These are phyloP conservation scores for Coemansia sp. DNA, from an alignment of 192 early-diverging fungal genomes.

Conservation along the genomic window DNA sequence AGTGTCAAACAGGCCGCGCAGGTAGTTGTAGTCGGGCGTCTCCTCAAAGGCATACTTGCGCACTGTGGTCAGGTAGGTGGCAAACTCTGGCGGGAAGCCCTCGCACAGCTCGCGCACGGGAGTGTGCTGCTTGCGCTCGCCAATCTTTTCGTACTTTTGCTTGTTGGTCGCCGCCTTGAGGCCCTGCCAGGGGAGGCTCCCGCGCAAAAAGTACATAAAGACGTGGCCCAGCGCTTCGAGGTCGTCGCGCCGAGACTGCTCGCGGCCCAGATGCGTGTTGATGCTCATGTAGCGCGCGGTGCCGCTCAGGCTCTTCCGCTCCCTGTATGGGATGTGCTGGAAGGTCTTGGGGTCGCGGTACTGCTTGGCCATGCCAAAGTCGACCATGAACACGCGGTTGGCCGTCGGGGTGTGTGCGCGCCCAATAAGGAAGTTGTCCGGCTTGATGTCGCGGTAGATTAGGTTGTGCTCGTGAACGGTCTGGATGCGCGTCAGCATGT, in stretches of 20 bases:
- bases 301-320: constrained; percentile 92
- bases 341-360: constrained; percentile 83
- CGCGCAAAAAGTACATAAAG: constrained; percentile 90
- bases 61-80: constrained; percentile 84
- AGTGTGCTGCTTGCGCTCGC: constrained; percentile 90
- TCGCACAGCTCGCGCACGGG: constrained; percentile 80
- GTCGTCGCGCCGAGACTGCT: constrained; percentile 91
- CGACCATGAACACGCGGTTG: constrained; percentile 86
- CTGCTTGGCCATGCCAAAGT: constrained; percentile 91
- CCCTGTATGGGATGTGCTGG: constrained; percentile 88
- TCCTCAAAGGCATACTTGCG: constrained; percentile 87
- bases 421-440: constrained; percentile 93
- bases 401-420: constrained; percentile 68
- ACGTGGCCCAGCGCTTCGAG: constrained; percentile 89
- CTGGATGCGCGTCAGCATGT: constrained; percentile 80
- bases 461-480: constrained; percentile 85
- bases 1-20: constrained; percentile 84
- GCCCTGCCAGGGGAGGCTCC: constrained; percentile 92
- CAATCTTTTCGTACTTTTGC: constrained; percentile 94
- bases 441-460: constrained; percentile 91
- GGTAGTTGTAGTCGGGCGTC: constrained; percentile 88
- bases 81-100: constrained; percentile 84
- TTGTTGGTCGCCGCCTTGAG: constrained; percentile 87
- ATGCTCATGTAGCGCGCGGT: constrained; percentile 93
- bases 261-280: constrained; percentile 83